These are phyloP conservation scores for Thermothelomyces thermophilus DNA, from an alignment of 2,329 filamentous ascomycete species.

Conservation along the genomic window DNA sequence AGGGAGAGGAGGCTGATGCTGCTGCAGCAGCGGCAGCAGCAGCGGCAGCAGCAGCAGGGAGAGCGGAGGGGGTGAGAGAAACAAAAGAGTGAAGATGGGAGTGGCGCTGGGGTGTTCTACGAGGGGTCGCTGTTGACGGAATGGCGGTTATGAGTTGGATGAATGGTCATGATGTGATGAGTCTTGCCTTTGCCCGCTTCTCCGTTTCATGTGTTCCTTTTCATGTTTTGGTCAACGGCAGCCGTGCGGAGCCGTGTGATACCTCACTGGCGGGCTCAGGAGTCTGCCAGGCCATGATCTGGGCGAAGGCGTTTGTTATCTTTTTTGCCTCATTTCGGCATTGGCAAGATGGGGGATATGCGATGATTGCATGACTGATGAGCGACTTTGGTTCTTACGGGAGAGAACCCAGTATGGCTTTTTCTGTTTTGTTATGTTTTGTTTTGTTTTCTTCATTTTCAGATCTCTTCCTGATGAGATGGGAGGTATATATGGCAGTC, in stretches of 20 bases:
- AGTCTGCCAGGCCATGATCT: not conserved
- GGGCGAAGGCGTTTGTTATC: slow-evolving; percentile 1
- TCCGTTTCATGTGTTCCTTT: not conserved
- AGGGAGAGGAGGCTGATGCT: not conserved
- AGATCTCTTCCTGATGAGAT: too few species aligned
- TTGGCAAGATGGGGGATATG: not conserved
- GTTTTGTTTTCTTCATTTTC: too few species aligned
- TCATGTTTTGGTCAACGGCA: too few species aligned
- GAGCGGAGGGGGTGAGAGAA: not conserved
- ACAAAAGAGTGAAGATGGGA: not conserved
- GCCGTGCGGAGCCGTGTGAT: slow-evolving; percentile 5
- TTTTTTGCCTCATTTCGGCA: too few species aligned
- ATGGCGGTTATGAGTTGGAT: not conserved
- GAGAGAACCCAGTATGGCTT: too few species aligned
- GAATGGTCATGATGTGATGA: slow-evolving; percentile 1
- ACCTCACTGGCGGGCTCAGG: not conserved
- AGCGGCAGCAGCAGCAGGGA: not conserved
- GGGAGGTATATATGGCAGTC: too few species aligned
- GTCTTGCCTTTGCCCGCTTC: not conserved
- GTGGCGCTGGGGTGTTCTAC: not conserved
- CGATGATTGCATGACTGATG: slow-evolving; percentile 2
- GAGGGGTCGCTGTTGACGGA: not conserved
- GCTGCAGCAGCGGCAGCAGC: not conserved
- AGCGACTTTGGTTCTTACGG: not conserved
- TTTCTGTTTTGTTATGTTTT: too few species aligned